Conservation (phyloP, 805 yeast species). For the Zygosaccharomyces pseudorouxii region DNA sequence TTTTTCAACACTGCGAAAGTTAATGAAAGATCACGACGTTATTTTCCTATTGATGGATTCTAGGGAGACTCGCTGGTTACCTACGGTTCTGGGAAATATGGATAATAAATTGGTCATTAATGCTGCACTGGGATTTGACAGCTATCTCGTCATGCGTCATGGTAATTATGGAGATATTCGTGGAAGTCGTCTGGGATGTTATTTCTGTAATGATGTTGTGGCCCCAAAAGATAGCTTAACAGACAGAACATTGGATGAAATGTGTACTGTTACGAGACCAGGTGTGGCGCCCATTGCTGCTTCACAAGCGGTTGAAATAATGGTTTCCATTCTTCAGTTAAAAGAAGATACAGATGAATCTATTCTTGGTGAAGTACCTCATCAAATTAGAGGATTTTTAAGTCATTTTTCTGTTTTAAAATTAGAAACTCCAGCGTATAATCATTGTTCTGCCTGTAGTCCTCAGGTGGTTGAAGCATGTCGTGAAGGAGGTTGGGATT, state of each 20-base stretch:
- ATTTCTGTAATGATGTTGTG: constrained; percentile 91
- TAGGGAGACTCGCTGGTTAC: constrained; percentile 96
- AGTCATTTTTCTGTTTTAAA: constrained; percentile 59
- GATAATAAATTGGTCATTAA: constrained; percentile 72
- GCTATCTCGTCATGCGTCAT: constrained; percentile 90
- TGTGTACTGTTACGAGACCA: constrained; percentile 98
- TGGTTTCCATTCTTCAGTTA: constrained; percentile 71
- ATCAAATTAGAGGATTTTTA: constrained; percentile 86
- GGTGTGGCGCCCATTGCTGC: constrained; percentile 91
- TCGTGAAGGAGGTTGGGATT: constrained; percentile 65
- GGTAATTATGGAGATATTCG: constrained; percentile 44
- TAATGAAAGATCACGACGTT: constrained; percentile 68
- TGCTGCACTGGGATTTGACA: constrained; percentile 93
- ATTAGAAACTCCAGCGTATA: constrained; percentile 66
- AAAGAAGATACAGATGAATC: constrained; percentile 35
- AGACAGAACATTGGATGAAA: constrained; percentile 88
- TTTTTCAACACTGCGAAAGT: constrained; percentile 46
- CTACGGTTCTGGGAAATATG: constrained; percentile 73
- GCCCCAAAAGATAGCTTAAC: constrained; percentile 89
- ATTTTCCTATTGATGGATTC: constrained; percentile 86
- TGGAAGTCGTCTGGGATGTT: constrained; percentile 71
- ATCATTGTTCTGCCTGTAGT: constrained; percentile 86
- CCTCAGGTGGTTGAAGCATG: constrained; percentile 49
- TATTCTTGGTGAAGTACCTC: constrained; percentile 71
- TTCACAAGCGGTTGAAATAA: constrained; percentile 76